Evolutionary conservation across 805 yeast species (phyloP).

Genomic region (Hanseniaspora lachancei): DNA sequence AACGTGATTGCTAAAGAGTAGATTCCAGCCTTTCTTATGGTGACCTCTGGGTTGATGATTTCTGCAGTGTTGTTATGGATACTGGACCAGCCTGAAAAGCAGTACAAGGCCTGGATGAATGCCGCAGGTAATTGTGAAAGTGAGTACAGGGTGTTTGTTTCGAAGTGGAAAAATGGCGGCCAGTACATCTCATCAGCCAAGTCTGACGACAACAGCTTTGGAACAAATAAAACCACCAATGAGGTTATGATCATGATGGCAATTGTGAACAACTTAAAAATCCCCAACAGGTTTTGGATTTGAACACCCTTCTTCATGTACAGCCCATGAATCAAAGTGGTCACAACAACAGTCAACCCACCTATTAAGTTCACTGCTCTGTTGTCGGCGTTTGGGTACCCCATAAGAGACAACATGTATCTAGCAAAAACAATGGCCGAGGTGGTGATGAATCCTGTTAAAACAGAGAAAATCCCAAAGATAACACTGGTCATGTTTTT

Average conservation of each 20-base stretch:
- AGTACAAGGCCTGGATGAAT: conserved; percentile 44
- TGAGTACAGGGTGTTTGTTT: conserved; percentile 23
- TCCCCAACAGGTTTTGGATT: conserved; percentile 52
- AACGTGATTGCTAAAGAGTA: conserved; percentile 36
- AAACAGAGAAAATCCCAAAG: conserved; percentile 36
- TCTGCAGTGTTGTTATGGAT: conserved; percentile 52
- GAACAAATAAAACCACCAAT: conserved; percentile 42
- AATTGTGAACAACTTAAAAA: conserved; percentile 43
- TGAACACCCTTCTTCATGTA: conserved; percentile 48
- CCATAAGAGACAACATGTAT: conserved; percentile 37
- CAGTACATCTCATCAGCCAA: conserved; percentile 9
- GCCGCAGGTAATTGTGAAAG: conserved; percentile 41
- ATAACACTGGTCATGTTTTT: conserved; percentile 40
- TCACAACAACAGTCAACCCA: conserved; percentile 27
- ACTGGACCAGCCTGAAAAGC: conserved; percentile 51
- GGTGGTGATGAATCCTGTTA: conserved; percentile 44
- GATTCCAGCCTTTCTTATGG: conserved; percentile 51
- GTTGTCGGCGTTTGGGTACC: conserved; percentile 25
- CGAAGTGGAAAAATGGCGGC: conserved; percentile 20
- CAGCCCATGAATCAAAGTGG: conserved; percentile 39
- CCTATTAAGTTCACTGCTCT: conserved; percentile 34
- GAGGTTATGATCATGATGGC: conserved; percentile 46
- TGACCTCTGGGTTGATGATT: conserved; percentile 43
- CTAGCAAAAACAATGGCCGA: conserved; percentile 52
- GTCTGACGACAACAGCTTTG: conserved; percentile 24